Evolutionary conservation across 768 basidiomycete genomes (phyloP), one percentile per base, ranked within the genome.

Genomic region (Collybia nuda): DNA sequence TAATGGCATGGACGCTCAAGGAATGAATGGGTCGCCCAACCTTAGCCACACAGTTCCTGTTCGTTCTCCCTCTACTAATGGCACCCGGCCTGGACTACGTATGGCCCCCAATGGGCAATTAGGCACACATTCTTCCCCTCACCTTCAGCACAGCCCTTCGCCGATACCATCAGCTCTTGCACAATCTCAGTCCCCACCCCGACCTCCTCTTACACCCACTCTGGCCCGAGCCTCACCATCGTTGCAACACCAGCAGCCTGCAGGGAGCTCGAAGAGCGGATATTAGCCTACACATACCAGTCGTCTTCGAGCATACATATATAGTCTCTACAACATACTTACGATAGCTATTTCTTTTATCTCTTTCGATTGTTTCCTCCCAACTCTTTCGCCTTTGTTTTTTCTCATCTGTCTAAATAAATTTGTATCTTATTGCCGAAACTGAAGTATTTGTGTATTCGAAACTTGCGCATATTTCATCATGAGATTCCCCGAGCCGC

Each of bases 11-110:
- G 67, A 68, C 24, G 56, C 44, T 12, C 58, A 61, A 43, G 52
- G 40, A 28, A 56, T 66, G 46, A 64, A 59, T 26, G 62, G 61
- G 8, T 57, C 61, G 23, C 77, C 75, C n/a, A 67, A 53, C 42
- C 54, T 64, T 22, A 56, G 61, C 14, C 71, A 77, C 51, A 57
- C 70, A n/a, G 59, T 67, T 8, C 71, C 69, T 32, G 66, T 69
- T 17, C 74, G 82, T 19, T 75, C 77, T 9, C 78, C 83, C 2
- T 85, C 84, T 0, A 75, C 79, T 17, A 82, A 81, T 57, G 82
- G 84, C 5, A 73, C 72, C n/a, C 78, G 80, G 39, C 69, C 71
- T 19, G 62, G 63, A 15, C 54, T 69, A 24, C 61, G 64, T 17
- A 51, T 53, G 42, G 48, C 48, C 41, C 57, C 71, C 9, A 73